Conservation (phyloP, 495 filamentous ascomycete species). For the Penicillium silybi region DNA sequence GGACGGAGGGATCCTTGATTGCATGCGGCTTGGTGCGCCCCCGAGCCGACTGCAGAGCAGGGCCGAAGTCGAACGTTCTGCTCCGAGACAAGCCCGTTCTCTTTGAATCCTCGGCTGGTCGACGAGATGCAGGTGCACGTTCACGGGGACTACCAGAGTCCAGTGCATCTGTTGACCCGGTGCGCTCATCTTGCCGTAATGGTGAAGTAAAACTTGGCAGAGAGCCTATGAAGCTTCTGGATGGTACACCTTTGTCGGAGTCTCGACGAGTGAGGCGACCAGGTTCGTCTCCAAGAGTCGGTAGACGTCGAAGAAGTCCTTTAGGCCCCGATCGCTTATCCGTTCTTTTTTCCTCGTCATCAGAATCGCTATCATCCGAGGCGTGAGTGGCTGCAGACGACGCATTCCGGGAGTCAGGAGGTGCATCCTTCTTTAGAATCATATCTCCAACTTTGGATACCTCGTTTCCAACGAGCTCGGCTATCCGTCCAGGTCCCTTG, state of each 20-base stretch:
- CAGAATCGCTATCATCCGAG: constrained; percentile 44
- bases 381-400: constrained; percentile 37
- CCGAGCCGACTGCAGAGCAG: constrained; percentile 23
- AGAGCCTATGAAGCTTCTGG: constrained; percentile 32
- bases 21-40: constrained; percentile 21
- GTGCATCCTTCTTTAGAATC: constrained; percentile 48
- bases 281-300: constrained; percentile 33
- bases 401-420: constrained; percentile 30
- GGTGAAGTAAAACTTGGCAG: constrained; percentile 51
- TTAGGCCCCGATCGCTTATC: constrained; percentile 30
- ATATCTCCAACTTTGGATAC: constrained; percentile 56
- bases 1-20: constrained; percentile 29
- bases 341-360: constrained; percentile 34
- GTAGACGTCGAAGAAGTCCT: constrained; percentile 29
- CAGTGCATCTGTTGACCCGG: constrained; percentile 12
- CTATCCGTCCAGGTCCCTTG: constrained; percentile 51
- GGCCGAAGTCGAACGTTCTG: constrained; percentile 25
- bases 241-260: constrained; percentile 26
- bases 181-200: constrained; percentile 35
- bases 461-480: constrained; percentile 52
- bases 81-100: constrained; percentile 12
- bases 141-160: constrained; percentile 16
- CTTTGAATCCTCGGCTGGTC: constrained; percentile 10
- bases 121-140: constrained; percentile 3
- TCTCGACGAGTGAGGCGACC: constrained; percentile 28